Percentiles rank a stretch among this genome's conserved stretches.
These are phyloP conservation scores for Colletotrichum lentis DNA, from an alignment of 2,329 filamentous ascomycete genomes.

Conservation along the genomic window DNA sequence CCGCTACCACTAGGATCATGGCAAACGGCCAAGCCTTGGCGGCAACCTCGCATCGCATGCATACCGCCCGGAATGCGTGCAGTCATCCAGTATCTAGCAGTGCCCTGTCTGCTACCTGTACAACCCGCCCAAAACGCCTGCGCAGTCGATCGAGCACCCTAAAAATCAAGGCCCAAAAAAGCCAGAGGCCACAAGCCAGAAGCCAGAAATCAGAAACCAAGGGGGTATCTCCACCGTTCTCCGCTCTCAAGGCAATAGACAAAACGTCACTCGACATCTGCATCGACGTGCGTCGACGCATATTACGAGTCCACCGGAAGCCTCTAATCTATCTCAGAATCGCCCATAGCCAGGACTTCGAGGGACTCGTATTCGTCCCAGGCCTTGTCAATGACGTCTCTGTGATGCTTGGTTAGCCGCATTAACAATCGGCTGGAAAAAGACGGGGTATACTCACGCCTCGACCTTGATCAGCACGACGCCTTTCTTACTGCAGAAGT, in stretches of 20 bases:
- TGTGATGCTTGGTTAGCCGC: constrained; percentile 17
- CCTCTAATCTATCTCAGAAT: constrained; percentile 22
- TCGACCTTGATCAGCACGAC: constrained; percentile 52
- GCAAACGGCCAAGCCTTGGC: background rate
- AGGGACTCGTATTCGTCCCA: constrained; percentile 43
- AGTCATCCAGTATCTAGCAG: background rate
- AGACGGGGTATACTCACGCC: constrained; percentile 48
- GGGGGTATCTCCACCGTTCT: constrained; percentile 29
- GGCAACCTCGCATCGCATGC: background rate
- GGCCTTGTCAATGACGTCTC: constrained; percentile 53
- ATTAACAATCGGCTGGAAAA: background rate
- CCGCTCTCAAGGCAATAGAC: constrained; percentile 9
- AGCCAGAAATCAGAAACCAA: constrained; percentile 12
- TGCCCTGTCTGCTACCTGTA: too few relatives aligned
- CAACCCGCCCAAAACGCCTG: constrained; percentile 7
- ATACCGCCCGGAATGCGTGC: background rate
- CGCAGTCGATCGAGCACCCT: background rate
- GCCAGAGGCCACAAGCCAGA: background rate
- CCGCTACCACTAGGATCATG: background rate
- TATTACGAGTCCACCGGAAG: background rate
- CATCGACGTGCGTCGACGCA: background rate
- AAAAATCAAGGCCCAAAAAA: constrained; percentile 9
- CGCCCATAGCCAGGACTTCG: constrained; percentile 32
- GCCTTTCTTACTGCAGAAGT: constrained; percentile 55
- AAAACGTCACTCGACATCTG: background rate